Percentiles rank a stretch among this genome's conserved stretches.
These are phyloP conservation scores for Neonectria faginata DNA, from an alignment of 2,329 filamentous ascomycete species.

Conservation along the genomic window DNA sequence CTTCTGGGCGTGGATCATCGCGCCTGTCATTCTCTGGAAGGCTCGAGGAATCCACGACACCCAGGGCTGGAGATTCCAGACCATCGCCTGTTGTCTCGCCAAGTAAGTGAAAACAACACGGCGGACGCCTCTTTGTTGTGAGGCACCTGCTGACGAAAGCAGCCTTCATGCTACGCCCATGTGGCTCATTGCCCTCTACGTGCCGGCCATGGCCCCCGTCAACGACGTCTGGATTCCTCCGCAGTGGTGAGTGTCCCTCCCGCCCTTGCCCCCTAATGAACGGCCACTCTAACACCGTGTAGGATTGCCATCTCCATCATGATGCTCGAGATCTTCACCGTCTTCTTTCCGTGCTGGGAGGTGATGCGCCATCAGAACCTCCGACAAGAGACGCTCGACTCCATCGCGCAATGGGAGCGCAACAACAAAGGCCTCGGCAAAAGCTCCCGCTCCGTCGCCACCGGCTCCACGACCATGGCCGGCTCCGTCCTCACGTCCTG, in stretches of 20 bases:
- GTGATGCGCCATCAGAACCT: conserved; percentile 60
- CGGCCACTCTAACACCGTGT: neutral
- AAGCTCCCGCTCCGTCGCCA: conserved; percentile 50
- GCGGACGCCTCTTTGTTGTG: conserved; percentile 4
- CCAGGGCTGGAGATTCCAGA: conserved; percentile 75
- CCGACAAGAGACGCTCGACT: conserved; percentile 60
- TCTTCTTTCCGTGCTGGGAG: conserved; percentile 73
- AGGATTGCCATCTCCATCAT: conserved; percentile 71
- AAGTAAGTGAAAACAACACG: conserved; percentile 47
- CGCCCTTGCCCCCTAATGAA: neutral
- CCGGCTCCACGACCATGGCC: conserved; percentile 49
- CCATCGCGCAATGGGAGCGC: conserved; percentile 61
- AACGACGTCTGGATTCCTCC: conserved; percentile 70
- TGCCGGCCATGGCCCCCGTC: conserved; percentile 61
- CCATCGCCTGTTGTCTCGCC: conserved; percentile 63
- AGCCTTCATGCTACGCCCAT: conserved; percentile 74
- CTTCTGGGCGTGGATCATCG: conserved; percentile 71
- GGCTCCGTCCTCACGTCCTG: conserved; percentile 54
- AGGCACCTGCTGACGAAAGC: conserved; percentile 23
- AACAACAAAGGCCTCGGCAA: conserved; percentile 50
- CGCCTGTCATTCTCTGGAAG: conserved; percentile 71
- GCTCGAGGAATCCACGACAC: conserved; percentile 72
- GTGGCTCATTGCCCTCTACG: conserved; percentile 72
- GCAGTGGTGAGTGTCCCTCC: conserved; percentile 64
- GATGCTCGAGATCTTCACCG: conserved; percentile 71